phyloP scores from a whole-genome alignment of 2,329 filamentous ascomycete species.

The Penicillium sp. region DNA sequence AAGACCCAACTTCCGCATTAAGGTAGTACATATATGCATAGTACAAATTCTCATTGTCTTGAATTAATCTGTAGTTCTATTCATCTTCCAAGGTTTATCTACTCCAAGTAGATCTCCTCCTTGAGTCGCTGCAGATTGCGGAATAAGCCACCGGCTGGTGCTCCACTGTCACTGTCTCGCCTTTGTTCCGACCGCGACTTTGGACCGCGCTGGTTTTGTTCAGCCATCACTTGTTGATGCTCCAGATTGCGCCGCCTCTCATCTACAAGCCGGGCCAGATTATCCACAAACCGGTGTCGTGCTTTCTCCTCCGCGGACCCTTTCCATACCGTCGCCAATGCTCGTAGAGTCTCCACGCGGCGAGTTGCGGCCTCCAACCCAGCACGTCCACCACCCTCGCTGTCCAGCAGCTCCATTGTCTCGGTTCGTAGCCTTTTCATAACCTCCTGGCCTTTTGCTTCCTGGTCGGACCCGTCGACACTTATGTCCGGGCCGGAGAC shows the following conservation, averaged over 20 bases:
- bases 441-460: constrained; percentile 85
- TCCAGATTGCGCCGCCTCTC: constrained; percentile 59
- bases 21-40: not conserved
- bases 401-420: constrained; percentile 65
- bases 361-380: constrained; percentile 68
- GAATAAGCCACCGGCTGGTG: constrained; percentile 52
- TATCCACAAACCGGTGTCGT: constrained; percentile 75
- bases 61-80: not conserved
- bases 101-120: constrained; percentile 56
- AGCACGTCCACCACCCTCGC: constrained; percentile 57
- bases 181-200: constrained; percentile 27
- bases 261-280: constrained; percentile 76
- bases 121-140: constrained; percentile 54
- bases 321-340: constrained; percentile 80
- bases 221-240: constrained; percentile 28
- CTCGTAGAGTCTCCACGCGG: constrained; percentile 74
- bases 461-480: constrained; percentile 65
- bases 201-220: constrained; percentile 21
- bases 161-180: constrained; percentile 34
- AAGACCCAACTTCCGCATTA: constrained; percentile 4
- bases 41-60: not conserved
- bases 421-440: constrained; percentile 65
- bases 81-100: not conserved
- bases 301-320: constrained; percentile 95
- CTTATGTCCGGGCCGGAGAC: constrained; percentile 81